These are phyloP conservation scores for Epichloe sylvatica DNA, from an alignment of 2,329 filamentous ascomycete genomes.

Conservation along the genomic window DNA sequence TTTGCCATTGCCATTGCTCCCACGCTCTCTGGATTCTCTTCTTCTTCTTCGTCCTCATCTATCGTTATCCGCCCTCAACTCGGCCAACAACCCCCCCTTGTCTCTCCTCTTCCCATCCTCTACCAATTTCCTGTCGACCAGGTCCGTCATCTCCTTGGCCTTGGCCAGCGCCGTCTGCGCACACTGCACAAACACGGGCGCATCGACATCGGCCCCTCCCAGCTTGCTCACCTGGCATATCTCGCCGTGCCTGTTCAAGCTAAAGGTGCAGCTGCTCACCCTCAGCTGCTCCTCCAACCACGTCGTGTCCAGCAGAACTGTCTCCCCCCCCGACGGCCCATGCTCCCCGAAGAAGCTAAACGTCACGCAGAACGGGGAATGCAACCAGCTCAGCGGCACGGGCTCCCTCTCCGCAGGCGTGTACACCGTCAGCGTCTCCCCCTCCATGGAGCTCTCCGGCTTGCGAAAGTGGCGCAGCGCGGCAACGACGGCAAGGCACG, in stretches of 20 bases:
- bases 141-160: constrained; percentile 62
- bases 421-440: constrained; percentile 73
- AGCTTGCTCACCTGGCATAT: constrained; percentile 86
- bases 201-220: constrained; percentile 71
- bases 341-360: constrained; percentile 71
- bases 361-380: constrained; percentile 82
- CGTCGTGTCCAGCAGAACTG: constrained; percentile 55
- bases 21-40: neutral
- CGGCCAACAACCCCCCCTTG: constrained; percentile 62
- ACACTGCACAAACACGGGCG: constrained; percentile 62
- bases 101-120: constrained; percentile 68
- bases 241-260: constrained; percentile 79
- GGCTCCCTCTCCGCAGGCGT: constrained; percentile 76
- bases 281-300: constrained; percentile 64
- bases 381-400: constrained; percentile 77
- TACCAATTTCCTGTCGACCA: constrained; percentile 59
- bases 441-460: constrained; percentile 76
- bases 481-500: constrained; percentile 76
- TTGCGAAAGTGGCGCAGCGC: constrained; percentile 83
- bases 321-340: constrained; percentile 40
- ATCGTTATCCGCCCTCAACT: constrained; percentile 73
- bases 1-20: neutral
- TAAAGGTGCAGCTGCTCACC: constrained; percentile 62
- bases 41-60: constrained; percentile 26
- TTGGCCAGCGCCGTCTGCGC: constrained; percentile 61